Evolutionary conservation across 1,284 basidiomycete genomes (phyloP).

Genomic region (Earliella scabrosa): DNA sequence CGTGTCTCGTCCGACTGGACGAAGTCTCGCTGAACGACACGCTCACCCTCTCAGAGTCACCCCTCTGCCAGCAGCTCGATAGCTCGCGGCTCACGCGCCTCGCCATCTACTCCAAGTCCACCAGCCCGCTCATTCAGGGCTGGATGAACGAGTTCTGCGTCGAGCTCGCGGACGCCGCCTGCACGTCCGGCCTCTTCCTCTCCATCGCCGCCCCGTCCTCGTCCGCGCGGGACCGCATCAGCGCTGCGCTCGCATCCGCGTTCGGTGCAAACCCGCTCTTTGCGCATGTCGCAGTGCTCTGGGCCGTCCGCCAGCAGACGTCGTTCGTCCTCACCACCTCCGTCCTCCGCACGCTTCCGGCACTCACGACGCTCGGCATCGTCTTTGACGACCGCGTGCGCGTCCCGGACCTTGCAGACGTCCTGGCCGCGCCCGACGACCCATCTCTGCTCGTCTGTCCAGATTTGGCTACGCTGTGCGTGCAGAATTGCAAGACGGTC

Average conservation of each 20-base stretch:
- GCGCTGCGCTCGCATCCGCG: neutral
- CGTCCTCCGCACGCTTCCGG: neutral
- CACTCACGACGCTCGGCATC: neutral
- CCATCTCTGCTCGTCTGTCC: neutral
- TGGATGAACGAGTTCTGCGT: neutral
- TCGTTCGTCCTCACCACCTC: neutral
- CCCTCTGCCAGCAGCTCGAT: neutral
- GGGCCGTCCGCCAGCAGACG: neutral
- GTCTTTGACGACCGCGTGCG: neutral
- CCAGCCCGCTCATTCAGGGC: constrained; percentile 1
- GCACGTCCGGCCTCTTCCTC: neutral
- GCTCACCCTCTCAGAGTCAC: neutral
- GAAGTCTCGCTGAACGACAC: neutral
- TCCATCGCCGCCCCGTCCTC: neutral
- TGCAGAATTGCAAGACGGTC: neutral
- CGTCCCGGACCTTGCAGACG: neutral
- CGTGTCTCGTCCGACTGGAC: constrained; percentile 5
- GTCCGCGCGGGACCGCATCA: neutral
- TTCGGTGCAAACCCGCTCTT: constrained; percentile 3
- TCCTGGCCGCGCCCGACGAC: neutral
- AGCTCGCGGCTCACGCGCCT: neutral
- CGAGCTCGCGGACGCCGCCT: neutral
- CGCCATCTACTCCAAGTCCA: neutral
- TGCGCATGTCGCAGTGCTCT: constrained; percentile 1
- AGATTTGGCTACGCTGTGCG: neutral